Base-by-base conservation (phyloP, 495 filamentous ascomycete species). In the Trichoderma gamsii region DNA sequence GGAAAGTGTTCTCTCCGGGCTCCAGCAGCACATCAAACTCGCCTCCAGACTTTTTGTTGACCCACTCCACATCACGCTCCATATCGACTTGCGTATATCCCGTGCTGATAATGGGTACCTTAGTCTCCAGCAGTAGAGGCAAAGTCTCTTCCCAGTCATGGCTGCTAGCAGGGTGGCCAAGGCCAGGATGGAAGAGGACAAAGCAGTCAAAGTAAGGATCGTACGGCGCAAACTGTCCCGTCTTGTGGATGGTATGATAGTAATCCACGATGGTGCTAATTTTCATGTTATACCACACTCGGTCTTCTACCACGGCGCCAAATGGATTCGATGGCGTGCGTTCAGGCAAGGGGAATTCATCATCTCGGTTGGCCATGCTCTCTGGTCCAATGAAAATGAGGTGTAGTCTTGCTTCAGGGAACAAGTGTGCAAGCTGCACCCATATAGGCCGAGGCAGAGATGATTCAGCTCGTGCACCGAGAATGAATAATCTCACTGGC, bases 181-280 rank as follows among this genome's bases (percentile, higher is more conserved):
- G 81, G 8, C 95, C 95, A 3, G 95, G 95, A 76, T 99, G 95
- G 82, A 97, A 99, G 65, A 96, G 84, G 73, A 99, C 86, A 72
- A 99, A 93, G 75, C 88, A 91, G 80, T 99, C 95, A 72, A 99
- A 94, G 76, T 99, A 99, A 1, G 95, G 95, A 76, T 99, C 95
- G 78, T 91, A 97, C 0, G 96, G 96, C 29, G 90, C 84, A 80
- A 98, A 99, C 67, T 91, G 82, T 41, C 89, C 86, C 1, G 94
- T 88, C 72, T 94, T 87, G 79, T 98, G 93, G 73, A 99, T 84
- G 1, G 92, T 97, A 76, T 99, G 93, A 81, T 93, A 99, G 79
- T 99, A 97, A 69, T 99, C 96, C 29, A 97, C 93, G 72, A 92
- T 97, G 0, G 95, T 99, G 73, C 87, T 92, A 71, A 99, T 96